Conservation (phyloP, 352 stramenopile species). For the Ophiocytium majus region DNA sequence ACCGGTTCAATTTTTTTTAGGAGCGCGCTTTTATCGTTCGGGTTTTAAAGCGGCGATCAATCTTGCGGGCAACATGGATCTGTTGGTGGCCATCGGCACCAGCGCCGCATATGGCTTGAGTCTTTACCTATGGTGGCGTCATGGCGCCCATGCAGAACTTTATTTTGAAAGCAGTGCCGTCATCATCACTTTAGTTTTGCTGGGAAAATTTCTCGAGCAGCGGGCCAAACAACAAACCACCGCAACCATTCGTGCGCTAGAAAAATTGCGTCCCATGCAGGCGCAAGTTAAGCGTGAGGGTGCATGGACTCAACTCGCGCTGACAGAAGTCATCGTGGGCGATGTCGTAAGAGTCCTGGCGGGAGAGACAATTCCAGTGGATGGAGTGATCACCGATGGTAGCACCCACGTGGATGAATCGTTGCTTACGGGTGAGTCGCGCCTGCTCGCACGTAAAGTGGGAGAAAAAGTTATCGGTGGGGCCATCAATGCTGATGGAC, state of each 20-base stretch:
- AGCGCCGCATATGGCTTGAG: background rate
- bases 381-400: background rate
- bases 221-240: background rate
- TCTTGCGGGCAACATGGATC: background rate
- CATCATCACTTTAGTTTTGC: background rate
- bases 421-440: background rate
- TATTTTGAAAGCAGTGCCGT: conserved; percentile 6
- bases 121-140: background rate
- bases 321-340: background rate
- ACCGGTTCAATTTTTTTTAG: background rate
- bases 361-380: background rate
- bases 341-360: background rate
- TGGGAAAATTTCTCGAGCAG: background rate
- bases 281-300: background rate
- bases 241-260: background rate
- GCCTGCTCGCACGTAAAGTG: background rate
- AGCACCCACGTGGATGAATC: background rate
- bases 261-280: background rate
- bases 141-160: background rate
- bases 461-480: background rate
- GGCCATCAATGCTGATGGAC: background rate
- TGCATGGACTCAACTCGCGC: too few species aligned
- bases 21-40: background rate
- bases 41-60: background rate
- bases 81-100: background rate